Evolutionary conservation across 2,329 filamentous ascomycete species (phyloP).

Genomic region (Plectosphaerella sp.): DNA sequence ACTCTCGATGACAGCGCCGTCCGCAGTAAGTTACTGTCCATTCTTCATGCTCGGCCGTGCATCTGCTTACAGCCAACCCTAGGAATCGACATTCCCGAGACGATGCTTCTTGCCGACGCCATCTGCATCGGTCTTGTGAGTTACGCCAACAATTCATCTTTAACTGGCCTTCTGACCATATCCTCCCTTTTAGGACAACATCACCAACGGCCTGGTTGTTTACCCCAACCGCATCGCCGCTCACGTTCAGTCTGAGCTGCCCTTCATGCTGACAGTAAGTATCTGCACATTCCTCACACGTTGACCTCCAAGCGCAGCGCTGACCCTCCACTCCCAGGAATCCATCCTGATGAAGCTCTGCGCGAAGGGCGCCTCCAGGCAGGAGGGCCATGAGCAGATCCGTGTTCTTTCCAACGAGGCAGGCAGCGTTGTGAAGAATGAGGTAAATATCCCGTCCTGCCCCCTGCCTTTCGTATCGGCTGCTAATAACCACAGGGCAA

Average conservation of each 20-base stretch:
- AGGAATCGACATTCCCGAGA: constrained; percentile 63
- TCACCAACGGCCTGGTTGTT: constrained; percentile 66
- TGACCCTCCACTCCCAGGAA: constrained; percentile 31
- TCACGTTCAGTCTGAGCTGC: constrained; percentile 70
- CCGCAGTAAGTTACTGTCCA: constrained; percentile 35
- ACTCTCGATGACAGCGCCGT: constrained; percentile 75
- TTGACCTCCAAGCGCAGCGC: not conserved
- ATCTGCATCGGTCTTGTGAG: constrained; percentile 66
- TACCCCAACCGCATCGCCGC: constrained; percentile 70
- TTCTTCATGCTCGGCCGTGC: constrained; percentile 18
- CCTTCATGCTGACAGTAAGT: constrained; percentile 70
- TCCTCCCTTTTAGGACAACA: constrained; percentile 72
- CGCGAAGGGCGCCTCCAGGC: constrained; percentile 64
- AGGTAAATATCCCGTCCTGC: constrained; percentile 17
- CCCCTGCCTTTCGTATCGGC: not conserved
- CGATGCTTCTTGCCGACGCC: constrained; percentile 57
- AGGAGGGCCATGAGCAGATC: constrained; percentile 85
- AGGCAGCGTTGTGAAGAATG: constrained; percentile 49
- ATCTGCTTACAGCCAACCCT: constrained; percentile 30
- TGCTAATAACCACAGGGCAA: constrained; percentile 21
- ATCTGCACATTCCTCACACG: constrained; percentile 3
- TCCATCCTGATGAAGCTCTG: constrained; percentile 73
- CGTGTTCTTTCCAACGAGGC: constrained; percentile 78
- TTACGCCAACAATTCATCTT: constrained; percentile 48
- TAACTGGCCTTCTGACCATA: too few species aligned